These are phyloP conservation scores for Berberis vulgaris DNA, from an alignment of 164 flowering plant species.

Conservation along the genomic window DNA sequence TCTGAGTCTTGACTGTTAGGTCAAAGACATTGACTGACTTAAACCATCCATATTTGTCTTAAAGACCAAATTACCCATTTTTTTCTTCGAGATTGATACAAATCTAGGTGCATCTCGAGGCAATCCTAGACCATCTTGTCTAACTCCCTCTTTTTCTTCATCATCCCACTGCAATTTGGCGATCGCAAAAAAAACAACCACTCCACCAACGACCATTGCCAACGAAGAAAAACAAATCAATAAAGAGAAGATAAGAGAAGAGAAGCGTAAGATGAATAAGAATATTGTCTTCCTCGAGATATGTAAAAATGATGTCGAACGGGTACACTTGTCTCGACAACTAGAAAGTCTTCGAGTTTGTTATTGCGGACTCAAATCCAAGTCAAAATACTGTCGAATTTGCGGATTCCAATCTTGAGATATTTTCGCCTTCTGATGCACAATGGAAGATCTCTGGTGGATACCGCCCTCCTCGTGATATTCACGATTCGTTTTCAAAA, in stretches of 20 bases:
- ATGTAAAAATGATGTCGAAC: slow-evolving; percentile 72
- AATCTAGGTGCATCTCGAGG: too few relatives aligned
- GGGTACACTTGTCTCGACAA: slow-evolving; percentile 68
- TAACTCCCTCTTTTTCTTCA: too few relatives aligned
- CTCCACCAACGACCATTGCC: too few relatives aligned
- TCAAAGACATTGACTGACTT: too few relatives aligned
- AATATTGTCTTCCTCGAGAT: slow-evolving; percentile 5
- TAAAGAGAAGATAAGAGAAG: neutral
- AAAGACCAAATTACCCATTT: too few relatives aligned
- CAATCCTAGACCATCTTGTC: too few relatives aligned
- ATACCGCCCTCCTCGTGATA: slow-evolving; percentile 79
- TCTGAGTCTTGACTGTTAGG: too few relatives aligned
- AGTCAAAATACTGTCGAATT: slow-evolving; percentile 61
- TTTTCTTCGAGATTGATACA: too few relatives aligned
- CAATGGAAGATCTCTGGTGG: slow-evolving; percentile 79
- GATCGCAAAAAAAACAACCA: too few relatives aligned
- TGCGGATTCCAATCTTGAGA: slow-evolving; percentile 65
- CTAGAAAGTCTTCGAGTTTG: slow-evolving; percentile 86
- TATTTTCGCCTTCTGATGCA: slow-evolving; percentile 69
- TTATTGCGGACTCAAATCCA: slow-evolving; percentile 74
- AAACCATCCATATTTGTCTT: too few relatives aligned
- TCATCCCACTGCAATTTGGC: too few relatives aligned
- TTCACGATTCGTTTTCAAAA: slow-evolving; percentile 89
- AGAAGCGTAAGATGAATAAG: neutral
- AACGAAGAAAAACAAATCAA: neutral